A percentile compares a stretch with the other conserved stretches of the same genome.
phyloP scores from a whole-genome alignment of 1,284 basidiomycete genomes.

The Fomitopsis schrenkii region DNA sequence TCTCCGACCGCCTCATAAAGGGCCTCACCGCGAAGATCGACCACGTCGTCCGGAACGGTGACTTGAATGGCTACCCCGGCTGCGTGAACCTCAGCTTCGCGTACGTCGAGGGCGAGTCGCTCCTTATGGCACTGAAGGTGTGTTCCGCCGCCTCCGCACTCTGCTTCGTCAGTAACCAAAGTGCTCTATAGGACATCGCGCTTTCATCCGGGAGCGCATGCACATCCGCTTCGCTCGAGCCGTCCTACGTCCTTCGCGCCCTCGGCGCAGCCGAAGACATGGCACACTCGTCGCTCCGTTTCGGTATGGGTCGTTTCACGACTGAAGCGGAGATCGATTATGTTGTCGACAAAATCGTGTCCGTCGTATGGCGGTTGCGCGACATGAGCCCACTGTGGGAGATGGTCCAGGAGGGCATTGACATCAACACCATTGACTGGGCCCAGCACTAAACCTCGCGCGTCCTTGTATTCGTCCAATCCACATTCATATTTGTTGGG shows the following conservation, averaged over 20 bases:
- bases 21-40: slow-evolving; percentile 84
- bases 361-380: slow-evolving; percentile 73
- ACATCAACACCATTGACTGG: slow-evolving; percentile 93
- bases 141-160: slow-evolving; percentile 22
- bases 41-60: slow-evolving; percentile 93
- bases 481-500: neutral
- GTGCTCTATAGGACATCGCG: slow-evolving; percentile 75
- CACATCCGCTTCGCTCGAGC: slow-evolving; percentile 97
- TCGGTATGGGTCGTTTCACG: slow-evolving; percentile 98
- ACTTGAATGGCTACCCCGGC: slow-evolving; percentile 83
- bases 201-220: slow-evolving; percentile 98
- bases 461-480: neutral
- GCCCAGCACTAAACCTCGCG: slow-evolving; percentile 49
- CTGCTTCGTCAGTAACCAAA: slow-evolving; percentile 1
- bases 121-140: slow-evolving; percentile 98
- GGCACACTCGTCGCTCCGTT: slow-evolving; percentile 97
- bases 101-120: slow-evolving; percentile 96
- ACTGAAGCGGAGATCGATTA: slow-evolving; percentile 97
- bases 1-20: slow-evolving; percentile 82
- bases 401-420: slow-evolving; percentile 98
- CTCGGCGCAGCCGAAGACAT: slow-evolving; percentile 97
- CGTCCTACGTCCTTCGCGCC: slow-evolving; percentile 96
- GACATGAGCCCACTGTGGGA: slow-evolving; percentile 94
- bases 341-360: slow-evolving; percentile 86
- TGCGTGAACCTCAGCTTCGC: slow-evolving; percentile 96